These are phyloP conservation scores for Monosporozyma siamensis DNA, from an alignment of 805 yeast species.

Conservation along the genomic window DNA sequence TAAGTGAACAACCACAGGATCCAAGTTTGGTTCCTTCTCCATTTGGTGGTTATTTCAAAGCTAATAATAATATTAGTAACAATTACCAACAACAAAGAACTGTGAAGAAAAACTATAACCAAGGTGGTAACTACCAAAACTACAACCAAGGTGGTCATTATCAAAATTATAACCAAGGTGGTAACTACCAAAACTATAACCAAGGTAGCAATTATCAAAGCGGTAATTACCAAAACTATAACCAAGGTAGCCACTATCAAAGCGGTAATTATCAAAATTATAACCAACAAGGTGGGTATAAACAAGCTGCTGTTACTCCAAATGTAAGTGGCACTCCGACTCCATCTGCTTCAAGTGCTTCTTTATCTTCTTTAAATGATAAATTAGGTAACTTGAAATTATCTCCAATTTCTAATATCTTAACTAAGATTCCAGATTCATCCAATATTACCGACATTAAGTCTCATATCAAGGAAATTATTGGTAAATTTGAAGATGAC, in stretches of 20 bases:
- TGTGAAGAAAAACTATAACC: constrained; percentile 12
- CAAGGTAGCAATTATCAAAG: constrained; percentile 13
- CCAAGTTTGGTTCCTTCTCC: constrained; percentile 26
- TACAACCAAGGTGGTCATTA: constrained; percentile 14
- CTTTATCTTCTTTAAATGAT: constrained; percentile 61
- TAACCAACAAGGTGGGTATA: constrained; percentile 19
- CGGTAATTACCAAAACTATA: constrained; percentile 5
- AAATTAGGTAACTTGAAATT: constrained; percentile 57
- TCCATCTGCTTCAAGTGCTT: constrained; percentile 53
- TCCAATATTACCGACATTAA: constrained; percentile 31
- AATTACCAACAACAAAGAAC: constrained; percentile 20
- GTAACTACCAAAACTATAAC: constrained; percentile 5
- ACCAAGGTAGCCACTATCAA: constrained; percentile 11
- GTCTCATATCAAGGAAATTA: constrained; percentile 32
- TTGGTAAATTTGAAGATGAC: constrained; percentile 37
- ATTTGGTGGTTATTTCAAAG: constrained; percentile 28
- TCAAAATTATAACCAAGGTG: constrained; percentile 4
- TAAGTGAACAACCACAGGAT: constrained; percentile 25
- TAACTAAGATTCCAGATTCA: constrained; percentile 31
- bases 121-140: constrained; percentile 9
- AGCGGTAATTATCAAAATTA: constrained; percentile 8
- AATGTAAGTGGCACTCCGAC: constrained; percentile 29
- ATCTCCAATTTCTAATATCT: constrained; percentile 55
- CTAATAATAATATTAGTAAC: constrained; percentile 6
- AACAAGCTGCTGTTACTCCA: constrained; percentile 31